Percentiles rank a stretch among this genome's conserved stretches.
Conservation (phyloP, 257 asterid species). For the Solanum corneliomulleri region DNA sequence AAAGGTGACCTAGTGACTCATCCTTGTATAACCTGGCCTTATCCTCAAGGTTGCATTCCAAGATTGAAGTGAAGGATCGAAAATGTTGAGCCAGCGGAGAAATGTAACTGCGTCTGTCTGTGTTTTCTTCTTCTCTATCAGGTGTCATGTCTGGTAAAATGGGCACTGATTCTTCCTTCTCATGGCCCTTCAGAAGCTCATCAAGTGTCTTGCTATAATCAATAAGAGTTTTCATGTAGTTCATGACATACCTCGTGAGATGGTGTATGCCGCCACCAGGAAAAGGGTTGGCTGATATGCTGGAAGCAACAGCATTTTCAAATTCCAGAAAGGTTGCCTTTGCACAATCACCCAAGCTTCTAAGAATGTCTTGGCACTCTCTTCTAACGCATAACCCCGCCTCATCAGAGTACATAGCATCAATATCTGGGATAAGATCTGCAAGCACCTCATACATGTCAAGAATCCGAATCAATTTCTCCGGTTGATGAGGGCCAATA, state of each 20-base stretch:
- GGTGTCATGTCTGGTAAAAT: conserved; percentile 43
- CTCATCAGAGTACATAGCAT: conserved; percentile 36
- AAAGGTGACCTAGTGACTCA: conserved; percentile 60
- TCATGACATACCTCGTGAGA: conserved; percentile 77
- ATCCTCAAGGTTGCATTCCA: conserved; percentile 57
- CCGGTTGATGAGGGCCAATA: conserved; percentile 76
- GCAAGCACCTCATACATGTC: conserved; percentile 83
- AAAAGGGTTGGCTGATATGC: conserved; percentile 45
- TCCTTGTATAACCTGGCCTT: conserved; percentile 75
- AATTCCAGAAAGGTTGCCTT: conserved; percentile 74
- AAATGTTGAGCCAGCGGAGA: conserved; percentile 46
- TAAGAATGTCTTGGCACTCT: conserved; percentile 50
- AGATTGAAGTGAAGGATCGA: conserved; percentile 44
- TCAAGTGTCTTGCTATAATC: conserved; percentile 61
- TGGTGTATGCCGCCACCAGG: conserved; percentile 83
- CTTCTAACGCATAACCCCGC: conserved; percentile 31
- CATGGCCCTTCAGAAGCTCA: conserved; percentile 49
- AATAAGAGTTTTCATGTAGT: conserved; percentile 54
- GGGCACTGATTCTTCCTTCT: conserved; percentile 10
- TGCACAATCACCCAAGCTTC: conserved; percentile 62
- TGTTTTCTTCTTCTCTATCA: conserved; percentile 33
- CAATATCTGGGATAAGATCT: conserved; percentile 53
- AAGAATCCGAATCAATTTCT: conserved; percentile 69
- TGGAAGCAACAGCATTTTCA: conserved; percentile 56
- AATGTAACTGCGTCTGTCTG: background rate